These are phyloP conservation scores for Penicillium sp. DNA, from an alignment of 2,329 filamentous ascomycete genomes.

Conservation along the genomic window DNA sequence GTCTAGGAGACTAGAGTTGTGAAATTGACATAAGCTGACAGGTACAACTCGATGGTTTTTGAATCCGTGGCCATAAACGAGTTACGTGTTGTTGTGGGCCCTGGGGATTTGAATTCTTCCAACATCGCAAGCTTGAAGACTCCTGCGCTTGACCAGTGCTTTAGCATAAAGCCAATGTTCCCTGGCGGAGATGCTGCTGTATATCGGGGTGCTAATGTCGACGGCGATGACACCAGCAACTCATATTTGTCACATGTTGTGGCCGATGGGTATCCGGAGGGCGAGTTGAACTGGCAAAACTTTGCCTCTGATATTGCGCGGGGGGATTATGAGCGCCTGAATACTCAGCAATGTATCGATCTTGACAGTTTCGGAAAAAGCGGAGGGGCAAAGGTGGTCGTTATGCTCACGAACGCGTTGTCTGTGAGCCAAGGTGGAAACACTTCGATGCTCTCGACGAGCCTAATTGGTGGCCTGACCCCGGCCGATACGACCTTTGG, in stretches of 20 bases:
- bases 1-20: background rate
- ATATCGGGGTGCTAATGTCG: background rate
- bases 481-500: background rate
- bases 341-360: background rate
- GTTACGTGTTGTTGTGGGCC: background rate
- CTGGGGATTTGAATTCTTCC: background rate
- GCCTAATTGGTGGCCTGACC: accelerated
- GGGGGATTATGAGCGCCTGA: background rate
- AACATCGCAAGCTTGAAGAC: background rate
- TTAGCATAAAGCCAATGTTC: background rate
- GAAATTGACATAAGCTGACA: background rate
- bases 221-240: background rate
- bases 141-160: background rate
- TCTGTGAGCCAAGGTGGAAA: background rate
- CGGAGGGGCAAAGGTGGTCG: background rate
- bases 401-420: background rate
- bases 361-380: background rate
- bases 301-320: background rate
- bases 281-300: background rate
- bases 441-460: background rate
- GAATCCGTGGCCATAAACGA: background rate
- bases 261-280: background rate
- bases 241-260: background rate
- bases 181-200: background rate
- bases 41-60: slow-evolving; percentile 1